These are phyloP conservation scores for Xeromyces bisporus DNA, from an alignment of 495 filamentous ascomycete genomes.

Conservation along the genomic window DNA sequence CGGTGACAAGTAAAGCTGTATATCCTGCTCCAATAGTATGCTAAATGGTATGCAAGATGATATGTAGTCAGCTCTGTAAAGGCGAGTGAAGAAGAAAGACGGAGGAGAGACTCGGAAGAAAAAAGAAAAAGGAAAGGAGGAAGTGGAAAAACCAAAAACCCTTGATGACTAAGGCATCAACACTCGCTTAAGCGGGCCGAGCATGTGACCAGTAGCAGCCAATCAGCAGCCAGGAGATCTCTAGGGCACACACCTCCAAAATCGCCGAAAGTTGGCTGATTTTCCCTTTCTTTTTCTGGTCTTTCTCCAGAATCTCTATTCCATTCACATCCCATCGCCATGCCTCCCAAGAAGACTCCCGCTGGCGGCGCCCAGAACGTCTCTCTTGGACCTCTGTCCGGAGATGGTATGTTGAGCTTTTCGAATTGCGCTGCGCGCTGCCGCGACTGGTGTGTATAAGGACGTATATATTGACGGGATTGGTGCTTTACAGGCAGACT, in stretches of 20 bases:
- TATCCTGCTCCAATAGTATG: no score
- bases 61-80: no score
- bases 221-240: slow-evolving; percentile 11
- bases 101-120: slow-evolving; percentile 1
- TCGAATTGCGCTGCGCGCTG: neutral
- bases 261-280: neutral
- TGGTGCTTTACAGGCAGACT: slow-evolving; percentile 69
- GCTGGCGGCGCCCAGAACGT: slow-evolving; percentile 83
- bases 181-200: slow-evolving; percentile 18
- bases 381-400: slow-evolving; percentile 86
- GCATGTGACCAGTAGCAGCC: slow-evolving; percentile 4
- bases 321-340: slow-evolving; percentile 34
- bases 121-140: neutral
- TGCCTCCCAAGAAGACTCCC: slow-evolving; percentile 73
- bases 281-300: slow-evolving; percentile 13
- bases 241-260: slow-evolving; percentile 27
- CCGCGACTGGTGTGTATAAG: no score
- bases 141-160: neutral
- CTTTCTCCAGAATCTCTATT: slow-evolving; percentile 10
- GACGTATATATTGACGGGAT: no score
- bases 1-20: no score
- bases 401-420: slow-evolving; percentile 48
- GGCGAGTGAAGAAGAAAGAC: neutral
- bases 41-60: no score
- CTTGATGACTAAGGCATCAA: slow-evolving; percentile 6